phyloP scores from a whole-genome alignment of 176 grass and related monocot species.

The Coix lacrymajobi region DNA sequence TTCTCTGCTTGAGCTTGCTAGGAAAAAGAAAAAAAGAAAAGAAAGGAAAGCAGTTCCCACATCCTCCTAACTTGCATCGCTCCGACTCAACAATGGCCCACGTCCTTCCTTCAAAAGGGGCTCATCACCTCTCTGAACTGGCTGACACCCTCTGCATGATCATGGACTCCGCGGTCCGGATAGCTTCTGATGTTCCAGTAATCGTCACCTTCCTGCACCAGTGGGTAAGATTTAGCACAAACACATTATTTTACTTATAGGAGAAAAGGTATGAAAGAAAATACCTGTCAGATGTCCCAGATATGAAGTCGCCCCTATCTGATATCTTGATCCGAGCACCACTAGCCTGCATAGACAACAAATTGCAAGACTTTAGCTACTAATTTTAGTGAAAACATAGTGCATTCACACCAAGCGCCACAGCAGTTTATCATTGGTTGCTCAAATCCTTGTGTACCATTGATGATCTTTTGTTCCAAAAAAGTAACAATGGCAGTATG shows the following conservation, averaged over 20 bases:
- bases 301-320: conserved; percentile 76
- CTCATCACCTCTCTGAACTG: conserved; percentile 60
- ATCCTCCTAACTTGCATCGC: conserved; percentile 21
- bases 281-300: conserved; percentile 82
- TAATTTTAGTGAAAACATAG: not conserved
- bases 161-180: conserved; percentile 77
- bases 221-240: conserved; percentile 4
- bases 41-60: not conserved
- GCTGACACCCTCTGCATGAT: conserved; percentile 92
- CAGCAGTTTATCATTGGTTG: not conserved
- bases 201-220: conserved; percentile 90
- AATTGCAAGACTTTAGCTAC: not conserved
- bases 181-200: conserved; percentile 72
- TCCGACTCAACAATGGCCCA: not conserved
- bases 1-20: conserved; percentile 31
- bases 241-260: not conserved
- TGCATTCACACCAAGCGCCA: not conserved
- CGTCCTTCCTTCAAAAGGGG: not conserved
- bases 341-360: conserved; percentile 53
- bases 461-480: not conserved
- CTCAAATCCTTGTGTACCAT: not conserved
- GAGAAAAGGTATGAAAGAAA: not conserved
- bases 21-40: not conserved
- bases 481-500: not conserved
- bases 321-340: conserved; percentile 89